Evolutionary conservation across 352 stramenopile species (phyloP).

Genomic region (Thalassiosira gravida): DNA sequence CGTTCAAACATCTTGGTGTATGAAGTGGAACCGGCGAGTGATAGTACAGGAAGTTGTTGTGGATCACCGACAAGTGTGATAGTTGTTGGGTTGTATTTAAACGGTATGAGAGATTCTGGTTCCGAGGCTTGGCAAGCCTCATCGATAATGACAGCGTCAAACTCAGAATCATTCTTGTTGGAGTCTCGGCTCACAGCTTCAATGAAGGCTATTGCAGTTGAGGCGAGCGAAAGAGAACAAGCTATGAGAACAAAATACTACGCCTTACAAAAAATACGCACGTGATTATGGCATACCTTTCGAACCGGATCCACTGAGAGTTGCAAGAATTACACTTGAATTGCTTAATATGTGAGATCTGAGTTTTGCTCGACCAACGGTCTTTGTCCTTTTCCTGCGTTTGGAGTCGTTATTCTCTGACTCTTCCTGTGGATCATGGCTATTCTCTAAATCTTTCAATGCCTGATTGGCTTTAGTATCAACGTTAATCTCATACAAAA

Average conservation of each 20-base stretch:
- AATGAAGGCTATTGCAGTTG: conserved; percentile 45
- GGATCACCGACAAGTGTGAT: conserved; percentile 63
- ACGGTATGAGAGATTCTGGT: conserved; percentile 60
- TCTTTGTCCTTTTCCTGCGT: conserved; percentile 43
- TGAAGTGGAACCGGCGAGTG: conserved; percentile 35
- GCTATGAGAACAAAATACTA: no score
- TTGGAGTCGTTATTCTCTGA: conserved; percentile 23
- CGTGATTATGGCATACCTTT: conserved; percentile 23
- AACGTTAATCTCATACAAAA: conserved; percentile 63
- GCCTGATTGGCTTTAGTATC: conserved; percentile 46
- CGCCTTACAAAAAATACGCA: no score
- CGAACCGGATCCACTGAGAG: conserved; percentile 59
- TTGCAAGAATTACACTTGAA: conserved; percentile 60
- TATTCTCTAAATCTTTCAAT: conserved; percentile 35
- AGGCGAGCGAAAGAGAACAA: not conserved
- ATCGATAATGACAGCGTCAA: conserved; percentile 67
- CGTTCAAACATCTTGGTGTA: conserved; percentile 53
- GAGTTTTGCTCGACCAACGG: conserved; percentile 27
- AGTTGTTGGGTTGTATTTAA: conserved; percentile 68
- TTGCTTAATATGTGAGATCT: conserved; percentile 45
- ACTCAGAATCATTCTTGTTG: conserved; percentile 58
- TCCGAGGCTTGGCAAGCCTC: conserved; percentile 67
- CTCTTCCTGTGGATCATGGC: conserved; percentile 28
- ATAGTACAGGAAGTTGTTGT: conserved; percentile 59
- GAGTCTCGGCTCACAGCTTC: conserved; percentile 57